These are phyloP conservation scores for Lichtheimia ornata DNA, from an alignment of 371 early-diverging fungal genomes.

Conservation along the genomic window DNA sequence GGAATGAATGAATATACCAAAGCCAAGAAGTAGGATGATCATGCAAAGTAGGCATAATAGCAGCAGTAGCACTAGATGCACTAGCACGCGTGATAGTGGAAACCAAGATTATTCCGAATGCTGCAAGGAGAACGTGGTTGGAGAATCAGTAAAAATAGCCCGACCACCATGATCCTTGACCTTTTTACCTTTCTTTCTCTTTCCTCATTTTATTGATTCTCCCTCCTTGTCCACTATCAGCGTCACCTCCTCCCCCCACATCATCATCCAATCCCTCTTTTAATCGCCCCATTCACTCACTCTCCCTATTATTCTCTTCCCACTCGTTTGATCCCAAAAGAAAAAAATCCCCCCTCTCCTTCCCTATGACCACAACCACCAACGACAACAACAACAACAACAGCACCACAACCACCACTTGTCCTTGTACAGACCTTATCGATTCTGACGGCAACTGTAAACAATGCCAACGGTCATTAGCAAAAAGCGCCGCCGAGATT, in stretches of 20 bases:
- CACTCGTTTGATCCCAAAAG: no score
- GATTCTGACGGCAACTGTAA: conserved; percentile 6
- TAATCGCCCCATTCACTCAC: not conserved
- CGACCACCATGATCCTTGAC: not conserved
- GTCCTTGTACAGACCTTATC: conserved; percentile 8
- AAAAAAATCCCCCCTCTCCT: not conserved
- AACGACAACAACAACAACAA: not conserved
- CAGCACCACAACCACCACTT: not conserved
- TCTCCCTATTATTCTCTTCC: conserved; percentile 5
- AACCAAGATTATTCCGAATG: not conserved
- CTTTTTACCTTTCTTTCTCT: not conserved
- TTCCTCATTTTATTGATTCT: not conserved
- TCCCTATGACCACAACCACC: conserved; percentile 1
- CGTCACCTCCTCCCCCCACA: not conserved
- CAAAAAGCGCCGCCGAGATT: conserved; percentile 13
- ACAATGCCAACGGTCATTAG: conserved; percentile 25
- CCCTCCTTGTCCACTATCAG: not conserved
- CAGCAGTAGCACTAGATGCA: no score
- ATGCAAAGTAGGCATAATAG: no score
- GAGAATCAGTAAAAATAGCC: conserved; percentile 1
- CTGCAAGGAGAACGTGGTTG: conserved; percentile 1
- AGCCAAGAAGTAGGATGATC: no score
- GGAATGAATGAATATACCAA: no score
- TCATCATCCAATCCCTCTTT: not conserved
- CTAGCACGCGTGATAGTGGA: no score